Percentiles rank a stretch among this genome's conserved stretches.
Conservation (phyloP, 352 stramenopile species). For the Pythium folliculosum region DNA sequence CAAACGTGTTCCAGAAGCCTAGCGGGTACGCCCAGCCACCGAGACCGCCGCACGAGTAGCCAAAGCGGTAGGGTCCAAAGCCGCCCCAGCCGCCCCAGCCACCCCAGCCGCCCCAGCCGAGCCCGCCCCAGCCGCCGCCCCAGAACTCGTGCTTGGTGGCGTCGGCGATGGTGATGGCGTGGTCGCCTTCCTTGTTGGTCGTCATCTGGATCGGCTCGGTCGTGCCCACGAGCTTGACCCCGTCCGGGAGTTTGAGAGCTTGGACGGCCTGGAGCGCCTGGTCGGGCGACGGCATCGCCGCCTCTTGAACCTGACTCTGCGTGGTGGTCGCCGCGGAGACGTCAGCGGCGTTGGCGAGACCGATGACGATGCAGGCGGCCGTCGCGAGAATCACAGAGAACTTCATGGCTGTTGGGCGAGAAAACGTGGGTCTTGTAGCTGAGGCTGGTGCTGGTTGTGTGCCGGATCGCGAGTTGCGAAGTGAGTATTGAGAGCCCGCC, state of each 20-base stretch:
- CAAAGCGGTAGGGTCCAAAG: not conserved
- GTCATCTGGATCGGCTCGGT: not conserved
- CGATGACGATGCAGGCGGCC: slow-evolving; percentile 2
- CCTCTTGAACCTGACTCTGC: not conserved
- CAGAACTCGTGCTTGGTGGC: not conserved
- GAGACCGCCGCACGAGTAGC: slow-evolving; percentile 1
- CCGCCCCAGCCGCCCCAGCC: too few species aligned
- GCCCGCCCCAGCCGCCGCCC: not conserved
- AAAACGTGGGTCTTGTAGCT: too few species aligned
- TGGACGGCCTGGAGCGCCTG: slow-evolving; percentile 6
- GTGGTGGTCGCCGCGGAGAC: not conserved
- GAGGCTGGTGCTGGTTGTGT: not conserved
- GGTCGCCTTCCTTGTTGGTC: not conserved
- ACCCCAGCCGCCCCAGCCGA: too few species aligned
- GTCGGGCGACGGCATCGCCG: not conserved
- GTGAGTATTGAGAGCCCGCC: not conserved
- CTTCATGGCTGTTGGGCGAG: not conserved
- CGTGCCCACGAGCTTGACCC: not conserved
- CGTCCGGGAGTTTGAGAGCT: not conserved
- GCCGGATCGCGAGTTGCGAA: not conserved
- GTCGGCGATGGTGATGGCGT: not conserved
- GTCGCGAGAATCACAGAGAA: not conserved
- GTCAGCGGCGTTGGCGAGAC: not conserved
- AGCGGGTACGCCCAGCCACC: slow-evolving; percentile 5
- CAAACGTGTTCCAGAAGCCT: too few species aligned